phyloP scores from a whole-genome alignment of 2,329 filamentous ascomycete species.

The Penicillium sp. region DNA sequence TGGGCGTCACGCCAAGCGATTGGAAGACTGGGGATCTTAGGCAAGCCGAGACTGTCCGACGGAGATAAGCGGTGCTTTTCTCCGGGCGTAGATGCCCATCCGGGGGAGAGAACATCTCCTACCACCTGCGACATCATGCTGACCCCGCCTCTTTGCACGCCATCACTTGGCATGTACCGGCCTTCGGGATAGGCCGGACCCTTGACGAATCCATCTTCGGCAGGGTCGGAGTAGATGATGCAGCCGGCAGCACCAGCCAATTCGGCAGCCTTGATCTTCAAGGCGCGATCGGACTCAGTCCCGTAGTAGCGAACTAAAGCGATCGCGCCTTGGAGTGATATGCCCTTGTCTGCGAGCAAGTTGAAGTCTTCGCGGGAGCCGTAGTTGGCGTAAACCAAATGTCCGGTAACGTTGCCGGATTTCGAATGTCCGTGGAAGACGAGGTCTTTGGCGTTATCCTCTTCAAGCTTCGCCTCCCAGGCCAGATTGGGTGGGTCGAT shows the following conservation, averaged over 20 bases:
- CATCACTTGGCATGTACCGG: constrained; percentile 76
- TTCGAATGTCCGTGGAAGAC: constrained; percentile 90
- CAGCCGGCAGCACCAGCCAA: constrained; percentile 82
- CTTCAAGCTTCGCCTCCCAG: constrained; percentile 84
- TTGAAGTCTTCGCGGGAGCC: constrained; percentile 84
- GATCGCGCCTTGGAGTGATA: constrained; percentile 77
- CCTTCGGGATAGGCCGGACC: constrained; percentile 75
- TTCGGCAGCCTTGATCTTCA: constrained; percentile 91
- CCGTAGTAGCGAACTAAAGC: constrained; percentile 81
- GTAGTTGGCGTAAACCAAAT: constrained; percentile 88
- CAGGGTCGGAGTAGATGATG: constrained; percentile 89
- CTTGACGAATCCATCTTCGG: constrained; percentile 75
- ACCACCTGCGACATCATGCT: constrained; percentile 79
- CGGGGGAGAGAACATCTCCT: constrained; percentile 90
- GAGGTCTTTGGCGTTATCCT: constrained; percentile 73
- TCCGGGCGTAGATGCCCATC: constrained; percentile 62
- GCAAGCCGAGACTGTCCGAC: constrained; percentile 70
- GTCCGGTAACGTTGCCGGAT: constrained; percentile 80
- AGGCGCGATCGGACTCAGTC: constrained; percentile 67
- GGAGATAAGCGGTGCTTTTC: constrained; percentile 64
- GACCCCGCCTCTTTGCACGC: constrained; percentile 80
- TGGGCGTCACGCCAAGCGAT: constrained; percentile 88
- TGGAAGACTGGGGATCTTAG: constrained; percentile 85
- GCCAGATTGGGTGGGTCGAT: constrained; percentile 66
- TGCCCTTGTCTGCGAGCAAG: constrained; percentile 66